Conservation (phyloP, 805 yeast species). For the Tetrapisispora arboricola region DNA sequence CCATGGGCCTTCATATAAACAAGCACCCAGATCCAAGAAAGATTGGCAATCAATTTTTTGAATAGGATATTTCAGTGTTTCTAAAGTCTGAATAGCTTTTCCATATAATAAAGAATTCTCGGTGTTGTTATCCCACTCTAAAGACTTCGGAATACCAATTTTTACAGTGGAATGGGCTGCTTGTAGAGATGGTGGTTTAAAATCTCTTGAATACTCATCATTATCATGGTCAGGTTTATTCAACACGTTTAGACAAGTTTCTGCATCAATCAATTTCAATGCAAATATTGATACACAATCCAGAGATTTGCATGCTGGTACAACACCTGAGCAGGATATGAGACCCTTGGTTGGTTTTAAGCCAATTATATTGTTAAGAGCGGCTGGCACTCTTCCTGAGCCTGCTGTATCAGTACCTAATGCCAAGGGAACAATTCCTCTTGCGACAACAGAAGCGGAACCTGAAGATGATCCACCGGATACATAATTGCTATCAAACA, state of each 20-base stretch:
- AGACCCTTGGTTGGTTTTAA: slow-evolving; percentile 88
- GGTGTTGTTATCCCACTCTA: slow-evolving; percentile 73
- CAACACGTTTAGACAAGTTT: slow-evolving; percentile 57
- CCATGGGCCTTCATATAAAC: slow-evolving; percentile 98
- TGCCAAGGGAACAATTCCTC: slow-evolving; percentile 81
- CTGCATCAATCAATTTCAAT: slow-evolving; percentile 72
- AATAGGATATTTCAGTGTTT: slow-evolving; percentile 47
- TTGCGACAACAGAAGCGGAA: slow-evolving; percentile 82
- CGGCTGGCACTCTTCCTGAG: slow-evolving; percentile 96
- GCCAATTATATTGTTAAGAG: slow-evolving; percentile 82
- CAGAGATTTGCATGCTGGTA: slow-evolving; percentile 91
- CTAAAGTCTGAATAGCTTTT: slow-evolving; percentile 47
- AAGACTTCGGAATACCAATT: slow-evolving; percentile 65
- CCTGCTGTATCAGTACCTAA: slow-evolving; percentile 98
- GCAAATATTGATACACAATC: slow-evolving; percentile 89
- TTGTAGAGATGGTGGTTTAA: slow-evolving; percentile 57
- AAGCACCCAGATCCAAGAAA: slow-evolving; percentile 68
- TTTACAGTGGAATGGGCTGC: slow-evolving; percentile 49
- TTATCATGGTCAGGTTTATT: slow-evolving; percentile 56
- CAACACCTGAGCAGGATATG: slow-evolving; percentile 83
- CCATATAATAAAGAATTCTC: slow-evolving; percentile 65
- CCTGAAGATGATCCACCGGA: slow-evolving; percentile 96
- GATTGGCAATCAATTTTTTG: slow-evolving; percentile 63
- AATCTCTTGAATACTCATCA: slow-evolving; percentile 71
- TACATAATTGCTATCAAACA: slow-evolving; percentile 67